A percentile compares a stretch with the other conserved stretches of the same genome.
These are phyloP conservation scores for Polygonum aviculare DNA, from an alignment of 148 eudicot species.

Conservation along the genomic window DNA sequence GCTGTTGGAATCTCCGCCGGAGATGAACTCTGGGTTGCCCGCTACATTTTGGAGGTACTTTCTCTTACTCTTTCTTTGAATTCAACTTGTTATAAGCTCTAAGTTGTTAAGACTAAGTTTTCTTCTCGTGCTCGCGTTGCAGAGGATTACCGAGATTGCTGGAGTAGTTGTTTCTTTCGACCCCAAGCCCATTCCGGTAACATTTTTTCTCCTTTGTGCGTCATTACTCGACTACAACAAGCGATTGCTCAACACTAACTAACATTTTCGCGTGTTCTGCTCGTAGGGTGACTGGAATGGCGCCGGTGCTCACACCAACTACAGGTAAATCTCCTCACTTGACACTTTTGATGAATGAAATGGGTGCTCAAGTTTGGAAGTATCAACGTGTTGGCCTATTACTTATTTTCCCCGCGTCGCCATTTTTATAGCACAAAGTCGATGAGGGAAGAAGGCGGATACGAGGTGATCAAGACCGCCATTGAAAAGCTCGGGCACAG, in stretches of 20 bases:
- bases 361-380: no score
- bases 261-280: background rate
- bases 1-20: constrained; percentile 38
- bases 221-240: no score
- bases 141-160: constrained; percentile 41
- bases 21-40: constrained; percentile 46
- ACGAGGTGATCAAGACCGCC: constrained; percentile 37
- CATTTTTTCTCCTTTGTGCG: background rate
- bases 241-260: no score
- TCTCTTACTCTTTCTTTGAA: background rate
- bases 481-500: constrained; percentile 38
- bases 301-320: constrained; percentile 69
- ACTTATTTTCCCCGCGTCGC: background rate
- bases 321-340: constrained; percentile 25
- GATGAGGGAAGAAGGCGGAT: constrained; percentile 37
- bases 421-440: constrained; percentile 29
- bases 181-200: constrained; percentile 37
- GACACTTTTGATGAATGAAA: background rate
- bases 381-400: background rate
- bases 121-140: background rate
- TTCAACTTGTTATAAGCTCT: background rate
- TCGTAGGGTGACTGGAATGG: constrained; percentile 66
- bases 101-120: background rate
- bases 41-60: constrained; percentile 39
- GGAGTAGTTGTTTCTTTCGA: constrained; percentile 35